Evolutionary conservation across 305 asterid species (phyloP), one percentile per base, ranked within the genome.

Genomic region (Fraxinus baroniana): DNA sequence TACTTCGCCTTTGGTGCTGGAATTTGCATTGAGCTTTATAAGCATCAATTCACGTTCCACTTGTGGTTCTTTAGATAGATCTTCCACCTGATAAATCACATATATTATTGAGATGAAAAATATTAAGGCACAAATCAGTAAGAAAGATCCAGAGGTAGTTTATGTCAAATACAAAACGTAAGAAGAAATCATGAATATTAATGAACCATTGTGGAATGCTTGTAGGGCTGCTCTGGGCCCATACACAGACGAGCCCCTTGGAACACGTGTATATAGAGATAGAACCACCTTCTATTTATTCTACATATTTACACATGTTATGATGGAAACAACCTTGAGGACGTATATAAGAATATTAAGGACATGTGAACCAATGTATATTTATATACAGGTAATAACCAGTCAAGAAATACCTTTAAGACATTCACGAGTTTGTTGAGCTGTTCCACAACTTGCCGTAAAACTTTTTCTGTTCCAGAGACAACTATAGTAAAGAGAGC

Each of bases 41-140:
- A 94, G 97, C 97, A 94, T 91, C 82, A 94, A 86, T 87, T 94
- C 98, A 57, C 98, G 95, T 90, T 94, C 98, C 62, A 94, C 97
- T 87, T 89, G 97, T 49, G 97, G 88, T 83, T 91, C 97, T 86
- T 82, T 89, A 10, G 98, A 94, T 79, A 93, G 83, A 86, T 94
- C 98, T 83, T 93, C 97, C 30, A 94, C 97, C 98, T 94, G 89
- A 82, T 70, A 85, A 28, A 82, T 57, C 60, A 81, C 64, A 83
- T 26, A 78, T 66, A 68, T 73, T 55, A 39, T 77, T 26, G 52
- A 49, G 44, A 75, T 77, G 22, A 76, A 75, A 28, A 39, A 79
- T 78, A 82, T 10, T 10, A 32, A 78, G 74, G 74, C 72, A 41
- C 81, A 73, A 62, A 62, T 24, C 72, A 9, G 72, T 60, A 79